phyloP scores from a whole-genome alignment of 768 basidiomycete species.

The Suillus luteus region DNA sequence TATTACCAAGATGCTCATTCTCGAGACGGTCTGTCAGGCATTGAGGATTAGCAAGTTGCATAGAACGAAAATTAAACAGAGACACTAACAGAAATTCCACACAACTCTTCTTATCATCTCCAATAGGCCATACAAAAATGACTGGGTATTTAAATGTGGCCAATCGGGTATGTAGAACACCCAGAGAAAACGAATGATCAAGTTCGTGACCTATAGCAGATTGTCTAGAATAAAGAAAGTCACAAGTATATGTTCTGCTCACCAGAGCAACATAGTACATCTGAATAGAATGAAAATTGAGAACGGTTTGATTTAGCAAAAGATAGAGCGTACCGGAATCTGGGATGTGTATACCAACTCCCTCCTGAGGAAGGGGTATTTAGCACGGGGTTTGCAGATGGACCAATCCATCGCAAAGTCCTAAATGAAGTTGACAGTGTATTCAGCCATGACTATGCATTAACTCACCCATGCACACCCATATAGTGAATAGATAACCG shows the following conservation, averaged over 20 bases:
- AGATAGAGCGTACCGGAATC: slow-evolving; percentile 47
- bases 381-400: slow-evolving; percentile 58
- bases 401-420: slow-evolving; percentile 95
- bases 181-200: slow-evolving; percentile 82
- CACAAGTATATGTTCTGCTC: slow-evolving; percentile 21
- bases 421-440: slow-evolving; percentile 40
- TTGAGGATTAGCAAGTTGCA: neutral
- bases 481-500: slow-evolving; percentile 66
- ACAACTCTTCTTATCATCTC: slow-evolving; percentile 82
- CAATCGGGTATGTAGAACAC: slow-evolving; percentile 66
- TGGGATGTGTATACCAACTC: slow-evolving; percentile 74
- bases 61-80: neutral
- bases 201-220: slow-evolving; percentile 60
- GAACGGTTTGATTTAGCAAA: neutral
- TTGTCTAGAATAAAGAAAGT: neutral
- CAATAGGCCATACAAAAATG: slow-evolving; percentile 67
- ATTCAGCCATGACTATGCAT: neutral
- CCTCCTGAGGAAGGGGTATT: slow-evolving; percentile 63
- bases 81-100: slow-evolving; percentile 86
- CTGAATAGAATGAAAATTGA: slow-evolving; percentile 34
- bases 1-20: slow-evolving; percentile 91
- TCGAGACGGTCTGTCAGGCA: slow-evolving; percentile 65
- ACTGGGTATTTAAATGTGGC: slow-evolving; percentile 53
- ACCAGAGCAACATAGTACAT: slow-evolving; percentile 82
- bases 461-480: slow-evolving; percentile 72